Evolutionary conservation across 805 yeast genomes (phyloP).

Genomic region (Wickerhamiella alocasiicola): DNA sequence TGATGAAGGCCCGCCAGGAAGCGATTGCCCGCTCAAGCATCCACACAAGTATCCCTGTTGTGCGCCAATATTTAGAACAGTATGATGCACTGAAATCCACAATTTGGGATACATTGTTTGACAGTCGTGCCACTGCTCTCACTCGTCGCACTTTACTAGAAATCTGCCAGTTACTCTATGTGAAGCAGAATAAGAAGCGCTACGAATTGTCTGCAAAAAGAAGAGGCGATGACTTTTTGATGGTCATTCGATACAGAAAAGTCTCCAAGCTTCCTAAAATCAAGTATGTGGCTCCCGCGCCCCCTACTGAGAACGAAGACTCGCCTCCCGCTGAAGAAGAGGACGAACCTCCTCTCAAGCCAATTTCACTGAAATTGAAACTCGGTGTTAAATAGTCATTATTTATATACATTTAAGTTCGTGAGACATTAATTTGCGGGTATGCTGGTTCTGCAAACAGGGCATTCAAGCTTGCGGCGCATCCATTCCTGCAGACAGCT

Average conservation of each 20-base stretch:
- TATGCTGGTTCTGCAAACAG: constrained; percentile 73
- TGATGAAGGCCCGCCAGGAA: constrained; percentile 45
- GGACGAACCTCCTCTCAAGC: constrained; percentile 3
- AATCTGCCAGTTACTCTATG: constrained; percentile 51
- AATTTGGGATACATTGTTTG: constrained; percentile 55
- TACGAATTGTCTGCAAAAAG: constrained; percentile 54
- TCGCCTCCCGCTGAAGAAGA: neutral
- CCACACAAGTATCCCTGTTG: constrained; percentile 50
- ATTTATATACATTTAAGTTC: neutral
- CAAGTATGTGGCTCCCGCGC: constrained; percentile 32
- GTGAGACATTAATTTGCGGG: constrained; percentile 31
- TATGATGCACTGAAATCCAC: constrained; percentile 42
- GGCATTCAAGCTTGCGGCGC: constrained; percentile 86
- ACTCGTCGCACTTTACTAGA: constrained; percentile 54
- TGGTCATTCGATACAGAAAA: constrained; percentile 37
- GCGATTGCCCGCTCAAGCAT: constrained; percentile 51
- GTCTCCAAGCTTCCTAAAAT: constrained; percentile 13
- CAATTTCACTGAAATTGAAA: constrained; percentile 9
- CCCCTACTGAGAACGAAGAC: neutral
- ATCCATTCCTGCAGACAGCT: constrained; percentile 89
- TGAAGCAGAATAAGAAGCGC: constrained; percentile 52
- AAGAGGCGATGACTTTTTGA: constrained; percentile 22
- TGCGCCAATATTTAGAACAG: constrained; percentile 45
- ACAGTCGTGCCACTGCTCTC: constrained; percentile 46
- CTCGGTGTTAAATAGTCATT: constrained; percentile 1